Evolutionary conservation across 108 stramenopile genomes (phyloP).

Genomic region (Nitzschia palea): DNA sequence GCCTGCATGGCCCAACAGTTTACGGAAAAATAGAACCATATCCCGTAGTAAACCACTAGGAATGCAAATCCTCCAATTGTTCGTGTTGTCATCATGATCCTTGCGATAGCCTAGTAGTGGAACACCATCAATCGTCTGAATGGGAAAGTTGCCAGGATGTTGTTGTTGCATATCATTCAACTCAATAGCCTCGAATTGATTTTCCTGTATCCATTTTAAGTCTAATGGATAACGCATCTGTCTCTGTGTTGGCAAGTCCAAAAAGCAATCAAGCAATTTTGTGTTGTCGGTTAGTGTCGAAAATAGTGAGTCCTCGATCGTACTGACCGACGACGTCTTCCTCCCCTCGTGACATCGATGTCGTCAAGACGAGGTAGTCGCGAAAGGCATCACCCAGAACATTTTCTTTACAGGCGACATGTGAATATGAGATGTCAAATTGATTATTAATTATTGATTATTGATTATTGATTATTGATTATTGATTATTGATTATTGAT

Average conservation of each 20-base stretch:
- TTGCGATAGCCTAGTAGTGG: slow-evolving; percentile 12
- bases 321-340: neutral
- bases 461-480: too few relatives aligned
- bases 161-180: slow-evolving; percentile 1
- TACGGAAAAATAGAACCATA: slow-evolving; percentile 33
- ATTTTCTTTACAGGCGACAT: slow-evolving; percentile 43
- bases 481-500: too few relatives aligned
- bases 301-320: neutral
- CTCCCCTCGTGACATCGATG: neutral
- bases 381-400: slow-evolving; percentile 41
- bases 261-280: slow-evolving; percentile 9
- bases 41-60: slow-evolving; percentile 11
- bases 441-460: too few relatives aligned
- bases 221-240: slow-evolving; percentile 5
- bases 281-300: neutral
- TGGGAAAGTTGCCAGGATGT: neutral
- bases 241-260: slow-evolving; percentile 13
- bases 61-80: slow-evolving; percentile 34
- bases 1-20: slow-evolving; percentile 32
- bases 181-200: slow-evolving; percentile 14
- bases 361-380: slow-evolving; percentile 5
- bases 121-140: neutral
- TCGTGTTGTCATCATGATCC: neutral
- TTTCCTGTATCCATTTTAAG: neutral
- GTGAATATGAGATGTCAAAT: slow-evolving; percentile 27